Percentiles rank a stretch among this genome's conserved stretches.
Conservation (phyloP, 2,329 filamentous ascomycete species). For the Fusarium concolor region DNA sequence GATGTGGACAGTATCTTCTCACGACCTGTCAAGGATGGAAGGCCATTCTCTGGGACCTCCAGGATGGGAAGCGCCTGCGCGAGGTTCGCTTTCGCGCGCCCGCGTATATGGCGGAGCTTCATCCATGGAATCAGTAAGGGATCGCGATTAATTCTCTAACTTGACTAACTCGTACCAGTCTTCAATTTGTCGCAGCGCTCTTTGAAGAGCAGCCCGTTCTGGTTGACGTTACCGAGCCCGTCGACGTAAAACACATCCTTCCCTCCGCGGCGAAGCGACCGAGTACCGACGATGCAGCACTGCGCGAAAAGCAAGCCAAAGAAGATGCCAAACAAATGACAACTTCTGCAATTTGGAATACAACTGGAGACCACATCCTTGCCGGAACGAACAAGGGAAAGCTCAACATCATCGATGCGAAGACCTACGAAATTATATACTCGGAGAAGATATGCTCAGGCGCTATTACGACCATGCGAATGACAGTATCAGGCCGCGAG, state of each 20-base stretch:
- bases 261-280: slow-evolving; percentile 85
- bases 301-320: slow-evolving; percentile 85
- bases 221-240: slow-evolving; percentile 79
- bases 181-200: slow-evolving; percentile 88
- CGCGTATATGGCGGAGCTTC: slow-evolving; percentile 94
- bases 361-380: slow-evolving; percentile 87
- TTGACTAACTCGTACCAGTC: slow-evolving; percentile 54
- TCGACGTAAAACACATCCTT: slow-evolving; percentile 79
- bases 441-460: slow-evolving; percentile 89
- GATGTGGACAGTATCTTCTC: slow-evolving; percentile 88
- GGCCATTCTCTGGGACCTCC: slow-evolving; percentile 93
- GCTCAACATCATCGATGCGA: slow-evolving; percentile 92
- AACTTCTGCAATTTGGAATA: slow-evolving; percentile 90
- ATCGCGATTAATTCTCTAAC: neutral
- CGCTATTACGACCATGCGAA: slow-evolving; percentile 86
- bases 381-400: slow-evolving; percentile 95
- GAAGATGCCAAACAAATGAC: slow-evolving; percentile 96
- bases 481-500: slow-evolving; percentile 84
- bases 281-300: slow-evolving; percentile 74
- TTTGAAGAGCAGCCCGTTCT: slow-evolving; percentile 94
- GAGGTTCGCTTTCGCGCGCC: slow-evolving; percentile 93
- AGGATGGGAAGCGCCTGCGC: slow-evolving; percentile 75
- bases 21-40: slow-evolving; percentile 97
- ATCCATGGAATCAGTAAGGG: slow-evolving; percentile 85
- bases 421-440: slow-evolving; percentile 84